Base-by-base conservation (phyloP, 2,329 filamentous ascomycete genomes). In the Plectosphaerella cucumerina region DNA sequence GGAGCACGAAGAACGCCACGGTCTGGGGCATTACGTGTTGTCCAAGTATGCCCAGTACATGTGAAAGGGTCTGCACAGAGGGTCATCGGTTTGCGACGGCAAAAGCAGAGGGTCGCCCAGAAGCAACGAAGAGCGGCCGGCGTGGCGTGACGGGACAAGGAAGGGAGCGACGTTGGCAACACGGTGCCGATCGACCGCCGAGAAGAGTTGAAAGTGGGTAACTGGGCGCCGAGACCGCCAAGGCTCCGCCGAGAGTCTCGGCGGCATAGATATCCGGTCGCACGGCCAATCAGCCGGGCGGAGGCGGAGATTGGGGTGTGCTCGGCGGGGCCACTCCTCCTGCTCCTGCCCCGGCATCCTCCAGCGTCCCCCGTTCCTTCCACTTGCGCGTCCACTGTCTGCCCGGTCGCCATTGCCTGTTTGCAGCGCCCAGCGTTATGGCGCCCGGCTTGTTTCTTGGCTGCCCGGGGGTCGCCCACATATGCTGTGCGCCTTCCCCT, bases 231-330 rank as follows among this genome's bases (percentile, higher is more conserved):
- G 33, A 47, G 45, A 34, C 44, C 45, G 45, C 45, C 45, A 37
- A 47, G 45, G 33, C 45, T 39, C 35, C 23, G 45, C 45, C 45
- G 45, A 47, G 45, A 35, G 6, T 47, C 45, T 47, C 45, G 45
- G 45, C 45, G 45, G 45, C 45, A 47, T 34, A 20, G 21, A 20
- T 41, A 47, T 37, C 45, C 45, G 45, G 15, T n/a, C 18, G 18
- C 21, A 17, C 20, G 22, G 20, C 45, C 45, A 47, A 47, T 47
- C 45, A 47, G 33, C 31, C 45, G 33, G 21, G 18, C 45, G 45
- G 45, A 39, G 8, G 34, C 45, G 45, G 45, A 47, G 45, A 47
- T 47, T 42, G 39, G 39, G 17, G 39, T n/a, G 17, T 9, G 11
- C 15, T 18, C 37, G 23, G 23, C 23, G 23, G 23, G 23, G 5